Percentiles rank a stretch among this genome's conserved stretches.
phyloP scores from a whole-genome alignment of 78 protist species.

The Paratrimastix pyriformis region DNA sequence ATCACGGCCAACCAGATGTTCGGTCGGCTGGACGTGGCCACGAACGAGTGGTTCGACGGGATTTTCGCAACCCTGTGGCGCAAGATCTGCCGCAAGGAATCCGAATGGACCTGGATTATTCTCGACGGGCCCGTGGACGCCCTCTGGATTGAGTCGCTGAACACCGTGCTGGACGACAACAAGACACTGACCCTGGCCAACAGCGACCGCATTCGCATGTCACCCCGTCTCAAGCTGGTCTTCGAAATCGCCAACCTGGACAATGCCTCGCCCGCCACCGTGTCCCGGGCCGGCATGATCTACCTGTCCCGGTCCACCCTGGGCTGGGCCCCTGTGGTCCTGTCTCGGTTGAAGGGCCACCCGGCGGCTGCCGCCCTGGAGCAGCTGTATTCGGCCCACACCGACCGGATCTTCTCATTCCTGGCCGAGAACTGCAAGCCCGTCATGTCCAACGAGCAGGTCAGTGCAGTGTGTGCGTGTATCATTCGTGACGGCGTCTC shows the following conservation, averaged over 20 bases:
- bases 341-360: conserved; percentile 16
- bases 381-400: conserved; percentile 15
- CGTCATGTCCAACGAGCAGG: conserved; percentile 18
- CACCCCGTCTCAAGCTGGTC: conserved; percentile 38
- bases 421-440: background rate
- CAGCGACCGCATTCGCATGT: conserved; percentile 75
- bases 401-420: conserved; percentile 5
- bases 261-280: conserved; percentile 90
- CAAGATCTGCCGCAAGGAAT: conserved; percentile 20
- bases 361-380: conserved; percentile 14
- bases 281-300: conserved; percentile 77
- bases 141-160: conserved; percentile 76
- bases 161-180: conserved; percentile 85
- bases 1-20: conserved; percentile 70
- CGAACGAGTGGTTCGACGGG: conserved; percentile 79
- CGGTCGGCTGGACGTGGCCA: conserved; percentile 51
- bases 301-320: conserved; percentile 47
- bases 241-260: conserved; percentile 70
- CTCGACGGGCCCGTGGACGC: conserved; percentile 85
- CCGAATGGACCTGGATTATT: conserved; percentile 50
- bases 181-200: conserved; percentile 70
- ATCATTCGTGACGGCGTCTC: background rate
- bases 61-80: conserved; percentile 68
- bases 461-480: background rate
- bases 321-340: conserved; percentile 25